phyloP scores from a whole-genome alignment of 2,329 filamentous ascomycete genomes.

The Sclerotinia spermophila region DNA sequence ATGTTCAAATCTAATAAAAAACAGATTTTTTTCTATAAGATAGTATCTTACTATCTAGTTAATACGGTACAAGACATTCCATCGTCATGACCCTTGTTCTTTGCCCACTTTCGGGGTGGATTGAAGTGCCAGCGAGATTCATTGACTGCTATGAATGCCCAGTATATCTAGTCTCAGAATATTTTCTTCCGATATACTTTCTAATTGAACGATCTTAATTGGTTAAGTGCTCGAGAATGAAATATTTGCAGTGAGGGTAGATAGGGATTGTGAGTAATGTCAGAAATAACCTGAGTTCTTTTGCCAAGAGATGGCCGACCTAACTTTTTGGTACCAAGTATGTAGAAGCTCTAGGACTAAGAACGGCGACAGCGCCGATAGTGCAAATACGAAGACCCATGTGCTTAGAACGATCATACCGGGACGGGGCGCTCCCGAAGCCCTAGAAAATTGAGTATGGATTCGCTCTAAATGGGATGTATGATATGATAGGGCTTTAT shows the following conservation, averaged over 20 bases:
- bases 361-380: background rate
- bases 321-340: background rate
- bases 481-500: background rate
- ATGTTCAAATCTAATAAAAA: too few relatives aligned
- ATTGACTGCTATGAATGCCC: background rate
- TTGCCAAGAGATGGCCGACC: background rate
- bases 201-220: background rate
- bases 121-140: background rate
- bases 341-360: too few relatives aligned
- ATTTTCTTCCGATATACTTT: background rate
- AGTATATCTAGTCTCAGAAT: background rate
- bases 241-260: background rate
- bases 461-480: background rate
- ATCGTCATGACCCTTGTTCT: background rate
- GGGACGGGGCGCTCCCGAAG: background rate
- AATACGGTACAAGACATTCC: background rate
- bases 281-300: background rate
- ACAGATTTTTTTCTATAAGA: too few relatives aligned
- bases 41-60: background rate
- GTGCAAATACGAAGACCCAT: background rate
- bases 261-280: background rate
- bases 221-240: background rate
- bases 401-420: background rate
- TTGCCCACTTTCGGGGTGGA: background rate
- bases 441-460: background rate